A percentile compares a stretch with the other conserved stretches of the same genome.
Evolutionary conservation across 108 stramenopile genomes (phyloP).

Genomic region (Cyclotella choctawhatcheeana): DNA sequence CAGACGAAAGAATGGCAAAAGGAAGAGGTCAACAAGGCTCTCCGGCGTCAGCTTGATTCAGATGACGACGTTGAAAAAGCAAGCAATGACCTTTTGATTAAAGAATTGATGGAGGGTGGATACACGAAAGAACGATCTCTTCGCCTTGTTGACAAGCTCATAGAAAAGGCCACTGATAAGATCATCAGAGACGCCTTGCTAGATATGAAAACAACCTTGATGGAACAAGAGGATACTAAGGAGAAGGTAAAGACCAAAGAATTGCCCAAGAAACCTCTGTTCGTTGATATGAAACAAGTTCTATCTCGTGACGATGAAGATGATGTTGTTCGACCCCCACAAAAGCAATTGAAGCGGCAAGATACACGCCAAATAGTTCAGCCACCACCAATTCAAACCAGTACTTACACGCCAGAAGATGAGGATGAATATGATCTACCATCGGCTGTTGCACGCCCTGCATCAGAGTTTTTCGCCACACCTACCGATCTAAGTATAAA

Average conservation of each 20-base stretch:
- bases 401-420: neutral
- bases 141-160: conserved; percentile 38
- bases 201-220: conserved; percentile 31
- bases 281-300: conserved; percentile 12
- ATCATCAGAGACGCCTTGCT: conserved; percentile 24
- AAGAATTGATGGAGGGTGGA: conserved; percentile 46
- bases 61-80: conserved; percentile 39
- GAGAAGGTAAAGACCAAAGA: neutral
- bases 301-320: conserved; percentile 1
- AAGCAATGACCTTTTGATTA: conserved; percentile 46
- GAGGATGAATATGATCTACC: neutral
- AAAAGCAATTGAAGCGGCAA: conserved; percentile 33
- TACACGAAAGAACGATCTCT: conserved; percentile 37
- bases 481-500: neutral
- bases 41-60: conserved; percentile 20
- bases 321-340: conserved; percentile 28
- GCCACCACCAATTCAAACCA: neutral
- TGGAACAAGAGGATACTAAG: conserved; percentile 20
- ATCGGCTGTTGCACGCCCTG: neutral
- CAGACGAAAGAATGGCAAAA: conserved; percentile 24
- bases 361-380: neutral
- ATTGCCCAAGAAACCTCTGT: neutral
- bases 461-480: conserved; percentile 51
- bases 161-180: conserved; percentile 21
- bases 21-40: conserved; percentile 19